phyloP scores from a whole-genome alignment of 2,329 filamentous ascomycete genomes.

The Epichloe sp. region DNA sequence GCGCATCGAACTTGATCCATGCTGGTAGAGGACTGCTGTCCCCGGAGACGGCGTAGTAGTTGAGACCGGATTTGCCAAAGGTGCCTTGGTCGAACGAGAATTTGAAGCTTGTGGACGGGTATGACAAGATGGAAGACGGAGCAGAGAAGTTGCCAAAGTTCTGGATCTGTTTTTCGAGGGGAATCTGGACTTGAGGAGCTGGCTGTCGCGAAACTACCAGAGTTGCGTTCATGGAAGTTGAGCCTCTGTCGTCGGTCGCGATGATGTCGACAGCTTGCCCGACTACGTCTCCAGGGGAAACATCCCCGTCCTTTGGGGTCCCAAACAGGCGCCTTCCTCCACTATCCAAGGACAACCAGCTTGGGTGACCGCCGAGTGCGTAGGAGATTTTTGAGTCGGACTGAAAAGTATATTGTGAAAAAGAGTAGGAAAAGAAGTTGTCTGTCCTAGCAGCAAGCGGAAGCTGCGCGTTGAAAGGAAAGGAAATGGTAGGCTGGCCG shows the following conservation, averaged over 20 bases:
- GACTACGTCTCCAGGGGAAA: conserved; percentile 38
- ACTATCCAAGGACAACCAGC: conserved; percentile 63
- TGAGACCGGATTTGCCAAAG: conserved; percentile 46
- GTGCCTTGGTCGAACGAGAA: conserved; percentile 44
- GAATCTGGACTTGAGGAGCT: conserved; percentile 39
- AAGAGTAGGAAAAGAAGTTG: conserved; percentile 54
- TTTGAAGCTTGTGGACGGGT: conserved; percentile 38
- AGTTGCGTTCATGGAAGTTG: conserved; percentile 50
- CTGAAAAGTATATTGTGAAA: conserved; percentile 62
- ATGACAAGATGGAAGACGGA: conserved; percentile 44
- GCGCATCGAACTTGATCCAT: conserved; percentile 65
- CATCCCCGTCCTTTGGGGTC: conserved; percentile 44
- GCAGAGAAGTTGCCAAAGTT: conserved; percentile 45
- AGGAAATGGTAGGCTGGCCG: conserved; percentile 35
- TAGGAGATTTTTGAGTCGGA: conserved; percentile 54
- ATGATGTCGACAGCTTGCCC: conserved; percentile 50
- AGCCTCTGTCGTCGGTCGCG: conserved; percentile 54
- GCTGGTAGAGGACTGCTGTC: conserved; percentile 75
- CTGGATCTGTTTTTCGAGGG: conserved; percentile 44
- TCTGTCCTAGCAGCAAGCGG: conserved; percentile 63
- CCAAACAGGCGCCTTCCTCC: conserved; percentile 54
- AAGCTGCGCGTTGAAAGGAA: conserved; percentile 75
- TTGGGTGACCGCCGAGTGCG: conserved; percentile 49
- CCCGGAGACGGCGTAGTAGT: conserved; percentile 65
- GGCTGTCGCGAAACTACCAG: conserved; percentile 52